Base-by-base conservation (phyloP, 2,329 filamentous ascomycete species). In the Fusarium sp. region DNA sequence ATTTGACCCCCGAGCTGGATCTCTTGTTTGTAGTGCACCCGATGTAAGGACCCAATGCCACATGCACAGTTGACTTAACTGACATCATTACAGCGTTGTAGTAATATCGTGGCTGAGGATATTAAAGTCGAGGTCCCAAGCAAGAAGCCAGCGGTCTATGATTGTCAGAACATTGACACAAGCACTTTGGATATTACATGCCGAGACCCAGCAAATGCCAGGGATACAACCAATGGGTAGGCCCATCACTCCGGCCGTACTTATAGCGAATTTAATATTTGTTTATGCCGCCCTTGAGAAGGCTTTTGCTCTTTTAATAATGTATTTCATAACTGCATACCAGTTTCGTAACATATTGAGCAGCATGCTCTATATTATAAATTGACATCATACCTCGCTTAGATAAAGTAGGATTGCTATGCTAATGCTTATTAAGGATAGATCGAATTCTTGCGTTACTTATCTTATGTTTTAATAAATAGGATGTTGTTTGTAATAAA, bases 1-100 rank as follows among this genome's bases (percentile, higher is more conserved):
- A 45, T 75, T 70, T 12, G 79, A 80, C 22, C 79, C 79, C 1
- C 66, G 74, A 46, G 79, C 77, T 4, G 79, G 79, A 27, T 68
- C 71, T 4, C 59, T 80, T 1, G 72, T 80, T 18, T 80, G 79
- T 58, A 80, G 78, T 59, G 75, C 77, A 3, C 45, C 68, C 5
- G 78, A 79, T 38, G 78, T 79, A 65, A 72, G 77, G 46, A 3
- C 1, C 1, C 3, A 4, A 25, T 41, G 2, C 12, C 7, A 1
- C 5, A 7, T 6, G 4, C 7, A 5, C 2, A 27, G 3, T 13
- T 0, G 1, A 41, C 0, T 22, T 0, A 7, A 14, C 65, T 72
- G 18, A 76, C 33, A 4, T 7, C 11, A 31, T 4, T 27, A 14
- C 15, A 77, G 75, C 74, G 75, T 13, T 77, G 76, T 55, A 72